Evolutionary conservation across 2,329 filamentous ascomycete species (phyloP), one percentile per base, ranked within the genome.

Genomic region (Penicillium concentricum): DNA sequence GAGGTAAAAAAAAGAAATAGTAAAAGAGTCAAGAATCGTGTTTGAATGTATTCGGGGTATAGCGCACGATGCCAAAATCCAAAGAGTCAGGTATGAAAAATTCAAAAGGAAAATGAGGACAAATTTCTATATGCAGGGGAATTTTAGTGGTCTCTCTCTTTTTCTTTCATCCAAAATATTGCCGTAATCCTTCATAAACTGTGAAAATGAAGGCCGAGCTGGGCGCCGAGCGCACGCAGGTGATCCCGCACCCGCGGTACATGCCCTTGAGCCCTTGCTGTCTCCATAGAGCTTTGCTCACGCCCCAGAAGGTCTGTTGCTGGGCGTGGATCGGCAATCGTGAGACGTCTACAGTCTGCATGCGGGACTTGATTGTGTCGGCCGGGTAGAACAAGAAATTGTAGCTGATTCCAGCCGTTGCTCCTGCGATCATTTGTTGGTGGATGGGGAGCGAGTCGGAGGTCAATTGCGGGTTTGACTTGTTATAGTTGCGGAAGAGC

Each of bases 181-280:
- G 82, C 78, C 92, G 92, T 73, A 99, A 75, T 15, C 87, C 89
- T 76, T 97, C 94, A 72, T 92, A 97, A 59, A 97, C 87, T 60
- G 94, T 92, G 70, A 99, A 99, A 59, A 99, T 99, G 70, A 97
- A 92, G 8, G 94, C 94, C n/a, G 92, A 97, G 74, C 92, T 97
- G 3, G 94, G 94, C 32, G 92, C 92, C 35, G 92, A 89, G 59
- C 94, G 85, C 32, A 87, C 81, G 44, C 94, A 91, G 0, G 94
- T 99, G 63, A 99, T 94, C 32, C 94, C 94, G 68, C 94, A 99
- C 4, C 94, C 94, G 51, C 93, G 86, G 73, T 99, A 99, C 72
- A 97, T 80, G 2, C 92, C 93, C 61, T 84, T 87, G 20, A 97
- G 58, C 0, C 94, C 94, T 58, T 92, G 87, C 67, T 91, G 85